Evolutionary conservation across 2,329 filamentous ascomycete genomes (phyloP), one percentile per base, ranked within the genome.

Genomic region (Trichothecium sympodiale): DNA sequence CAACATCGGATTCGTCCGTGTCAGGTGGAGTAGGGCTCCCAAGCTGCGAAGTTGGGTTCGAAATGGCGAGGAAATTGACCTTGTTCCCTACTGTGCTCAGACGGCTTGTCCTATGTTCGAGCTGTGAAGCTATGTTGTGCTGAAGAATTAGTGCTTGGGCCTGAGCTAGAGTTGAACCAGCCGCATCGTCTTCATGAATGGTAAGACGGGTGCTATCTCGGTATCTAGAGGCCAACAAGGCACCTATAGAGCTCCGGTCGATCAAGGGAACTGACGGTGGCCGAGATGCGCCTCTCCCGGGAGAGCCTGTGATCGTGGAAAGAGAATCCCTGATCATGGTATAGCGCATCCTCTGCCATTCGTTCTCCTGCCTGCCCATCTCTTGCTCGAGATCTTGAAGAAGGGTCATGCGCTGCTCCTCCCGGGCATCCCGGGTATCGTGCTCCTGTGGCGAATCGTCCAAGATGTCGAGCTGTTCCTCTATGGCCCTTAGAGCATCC

Each of bases 381-480:
- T 81, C 77, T 41, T 59, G 60, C 47, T 81, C 77, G 2, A 81
- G 56, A 40, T 74, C 68, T 23, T 72, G 67, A 2, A 81, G 56
- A 3, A 78, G 59, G 25, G 60, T 62, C 38, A 70, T 54, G 18
- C 64, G 59, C 37, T 60, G 59, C 12, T 57, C 55, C 18, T 63
- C 54, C 41, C 54, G 64, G 36, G 57, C 58, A 10, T 25, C 20
- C 20, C 10, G 6, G 20, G n/a, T n/a, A 7, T 48, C 49, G 1
- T 53, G 52, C 12, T 56, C 56, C 25, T 48, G 45, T 23, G 52
- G 55, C 4, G 60, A 48, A 35, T 62, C 48, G 15, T 74, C 69
- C 8, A 73, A 55, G 27, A 61, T 64, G 39, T 54, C 58, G 15
- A 77, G 57, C 44, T 75, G 70, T 20, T 60, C 59, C 47, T 73